Conservation (phyloP, 345 rosid species). For the Gossypium raimondii region DNA sequence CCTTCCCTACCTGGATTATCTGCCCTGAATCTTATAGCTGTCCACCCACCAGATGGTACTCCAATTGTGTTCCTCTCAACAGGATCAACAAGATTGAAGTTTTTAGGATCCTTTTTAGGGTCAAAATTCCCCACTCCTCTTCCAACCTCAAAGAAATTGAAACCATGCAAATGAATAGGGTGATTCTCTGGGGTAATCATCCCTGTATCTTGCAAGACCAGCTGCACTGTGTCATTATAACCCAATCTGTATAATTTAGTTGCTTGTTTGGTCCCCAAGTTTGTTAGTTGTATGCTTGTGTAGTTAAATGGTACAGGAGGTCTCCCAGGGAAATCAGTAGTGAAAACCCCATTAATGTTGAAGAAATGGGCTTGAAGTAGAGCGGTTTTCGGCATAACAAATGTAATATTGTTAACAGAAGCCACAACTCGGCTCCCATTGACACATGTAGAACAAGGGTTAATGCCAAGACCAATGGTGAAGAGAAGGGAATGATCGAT, state of each 20-base stretch:
- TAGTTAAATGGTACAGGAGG: conserved; percentile 48
- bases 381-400: conserved; percentile 58
- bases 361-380: conserved; percentile 79
- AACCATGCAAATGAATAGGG: conserved; percentile 85
- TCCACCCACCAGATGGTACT: conserved; percentile 94
- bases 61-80: conserved; percentile 86
- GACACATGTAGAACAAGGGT: conserved; percentile 59
- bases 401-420: conserved; percentile 65
- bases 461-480: conserved; percentile 65
- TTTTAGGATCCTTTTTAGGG: conserved; percentile 46
- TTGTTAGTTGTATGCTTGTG: conserved; percentile 56
- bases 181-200: conserved; percentile 76
- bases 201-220: conserved; percentile 73
- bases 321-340: conserved; percentile 64
- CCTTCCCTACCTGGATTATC: conserved; percentile 72
- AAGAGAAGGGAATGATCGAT: conserved; percentile 60
- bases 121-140: conserved; percentile 68
- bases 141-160: conserved; percentile 75
- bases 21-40: conserved; percentile 74
- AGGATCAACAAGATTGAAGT: conserved; percentile 77
- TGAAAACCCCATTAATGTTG: conserved; percentile 61
- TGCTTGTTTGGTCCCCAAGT: conserved; percentile 54
- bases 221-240: conserved; percentile 63
- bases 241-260: conserved; percentile 59
- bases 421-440: conserved; percentile 63